Evolutionary conservation across 1,284 basidiomycete species (phyloP).

Genomic region (Xerocomus amazonicus): DNA sequence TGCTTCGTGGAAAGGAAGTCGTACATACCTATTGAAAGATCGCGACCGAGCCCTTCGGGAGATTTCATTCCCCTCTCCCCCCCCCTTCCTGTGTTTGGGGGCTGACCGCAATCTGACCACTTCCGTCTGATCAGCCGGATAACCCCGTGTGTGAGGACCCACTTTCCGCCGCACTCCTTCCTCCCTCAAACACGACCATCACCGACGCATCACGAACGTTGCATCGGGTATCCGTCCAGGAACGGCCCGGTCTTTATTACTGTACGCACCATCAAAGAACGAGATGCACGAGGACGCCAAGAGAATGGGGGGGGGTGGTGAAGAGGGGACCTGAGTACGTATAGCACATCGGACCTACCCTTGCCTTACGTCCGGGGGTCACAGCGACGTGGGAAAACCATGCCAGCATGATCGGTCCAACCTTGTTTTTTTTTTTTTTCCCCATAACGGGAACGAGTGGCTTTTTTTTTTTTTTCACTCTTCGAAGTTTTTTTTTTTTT

Average conservation of each 20-base stretch:
- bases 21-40: not conserved
- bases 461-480: too few species aligned
- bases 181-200: not conserved
- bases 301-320: too few species aligned
- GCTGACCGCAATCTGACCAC: not conserved
- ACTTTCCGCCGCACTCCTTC: too few species aligned
- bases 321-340: not conserved
- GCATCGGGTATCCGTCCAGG: not conserved
- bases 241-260: not conserved
- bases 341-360: not conserved
- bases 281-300: not conserved
- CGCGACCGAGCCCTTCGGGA: not conserved
- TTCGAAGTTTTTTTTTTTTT: not conserved
- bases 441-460: too few species aligned
- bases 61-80: not conserved
- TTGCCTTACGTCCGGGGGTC: not conserved
- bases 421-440: not conserved
- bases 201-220: not conserved
- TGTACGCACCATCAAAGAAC: not conserved
- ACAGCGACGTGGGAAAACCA: not conserved
- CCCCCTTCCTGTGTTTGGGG: too few species aligned
- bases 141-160: not conserved
- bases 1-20: not conserved
- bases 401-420: not conserved
- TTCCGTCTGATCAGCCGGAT: slow-evolving; percentile 1